Base-by-base conservation (phyloP, 2,329 filamentous ascomycete species). In the Penicillium freii region DNA sequence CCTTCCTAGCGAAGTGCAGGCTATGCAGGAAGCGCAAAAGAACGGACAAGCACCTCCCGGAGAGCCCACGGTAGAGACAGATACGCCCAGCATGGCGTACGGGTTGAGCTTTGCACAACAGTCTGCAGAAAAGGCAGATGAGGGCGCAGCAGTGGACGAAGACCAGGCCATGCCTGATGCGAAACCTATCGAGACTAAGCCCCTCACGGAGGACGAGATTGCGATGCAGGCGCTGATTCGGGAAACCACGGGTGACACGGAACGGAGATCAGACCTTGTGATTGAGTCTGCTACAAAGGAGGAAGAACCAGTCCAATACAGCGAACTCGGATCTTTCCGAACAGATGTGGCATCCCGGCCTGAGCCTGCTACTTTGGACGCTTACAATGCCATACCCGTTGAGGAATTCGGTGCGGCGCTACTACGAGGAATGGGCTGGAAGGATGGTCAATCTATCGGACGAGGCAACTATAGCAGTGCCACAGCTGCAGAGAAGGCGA, bases 341-440 rank as follows among this genome's bases (percentile, higher is more conserved):
- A 82, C 84, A 27, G 90, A 93, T 71, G 83, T 92, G 31, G 80
- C 83, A 13, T 78, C 83, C 27, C 88, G 91, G 1, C 92, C 91
- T 1, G 89, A 91, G 23, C 81, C 85, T 31, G 87, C 91, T 4
- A 90, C 87, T 0, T 78, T 96, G 19, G 89, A 90, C 34, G 91
- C 94, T 68, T 97, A 97, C 76, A 88, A 89, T 57, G 87, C 88
- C 13, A 88, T 96, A 60, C 93, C 94, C 0, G 91, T 97, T 17
- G 93, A 97, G 65, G 92, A 97, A 66, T 99, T 97, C 64, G 94
- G 94, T 8, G 89, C 92, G 19, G 92, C 92, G 0, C 81, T 97
- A 62, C 81, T 99, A 36, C 86, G 92, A 33, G 92, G 92, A 10
- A 97, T 97, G 90, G 94, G 94, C 9, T 97, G 93, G 92, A 92